Evolutionary conservation across 345 rosid species (phyloP).

Genomic region (Salix exigua): DNA sequence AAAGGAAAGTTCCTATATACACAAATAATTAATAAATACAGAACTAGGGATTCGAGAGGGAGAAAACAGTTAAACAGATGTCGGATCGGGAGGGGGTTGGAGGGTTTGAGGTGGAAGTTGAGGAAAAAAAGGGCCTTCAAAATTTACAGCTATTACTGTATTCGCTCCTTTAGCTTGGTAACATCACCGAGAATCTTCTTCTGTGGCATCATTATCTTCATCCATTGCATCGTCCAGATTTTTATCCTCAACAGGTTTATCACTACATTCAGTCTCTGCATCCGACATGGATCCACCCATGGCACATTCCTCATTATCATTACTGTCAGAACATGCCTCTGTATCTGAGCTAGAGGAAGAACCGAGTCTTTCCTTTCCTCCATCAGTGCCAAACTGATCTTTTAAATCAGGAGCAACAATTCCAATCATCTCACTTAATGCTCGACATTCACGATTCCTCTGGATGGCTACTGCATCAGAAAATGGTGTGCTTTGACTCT

Average conservation of each 20-base stretch:
- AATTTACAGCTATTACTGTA: too few relatives aligned
- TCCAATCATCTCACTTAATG: constrained; percentile 56
- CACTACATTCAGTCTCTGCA: constrained; percentile 42
- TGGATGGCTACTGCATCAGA: constrained; percentile 29
- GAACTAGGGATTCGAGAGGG: too few relatives aligned
- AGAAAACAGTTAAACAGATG: too few relatives aligned
- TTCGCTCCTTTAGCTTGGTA: background rate
- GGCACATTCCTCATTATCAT: constrained; percentile 13
- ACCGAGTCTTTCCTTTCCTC: constrained; percentile 28
- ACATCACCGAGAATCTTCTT: constrained; percentile 36
- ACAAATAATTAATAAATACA: too few relatives aligned
- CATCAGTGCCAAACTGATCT: constrained; percentile 40
- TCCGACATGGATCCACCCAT: constrained; percentile 31
- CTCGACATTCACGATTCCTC: constrained; percentile 38
- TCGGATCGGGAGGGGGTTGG: too few relatives aligned
- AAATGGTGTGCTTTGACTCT: constrained; percentile 60
- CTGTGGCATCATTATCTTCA: constrained; percentile 50
- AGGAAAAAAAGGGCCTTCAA: too few relatives aligned
- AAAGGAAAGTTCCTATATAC: too few relatives aligned
- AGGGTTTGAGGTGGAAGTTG: too few relatives aligned
- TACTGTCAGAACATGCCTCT: constrained; percentile 42
- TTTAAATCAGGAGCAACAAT: constrained; percentile 61
- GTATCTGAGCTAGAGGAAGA: constrained; percentile 54
- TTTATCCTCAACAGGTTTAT: constrained; percentile 30
- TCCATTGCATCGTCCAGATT: constrained; percentile 43